A percentile compares a stretch with the other conserved stretches of the same genome.
Evolutionary conservation across 176 grass and related monocot genomes (phyloP).

Genomic region (Carex myosuroides): DNA sequence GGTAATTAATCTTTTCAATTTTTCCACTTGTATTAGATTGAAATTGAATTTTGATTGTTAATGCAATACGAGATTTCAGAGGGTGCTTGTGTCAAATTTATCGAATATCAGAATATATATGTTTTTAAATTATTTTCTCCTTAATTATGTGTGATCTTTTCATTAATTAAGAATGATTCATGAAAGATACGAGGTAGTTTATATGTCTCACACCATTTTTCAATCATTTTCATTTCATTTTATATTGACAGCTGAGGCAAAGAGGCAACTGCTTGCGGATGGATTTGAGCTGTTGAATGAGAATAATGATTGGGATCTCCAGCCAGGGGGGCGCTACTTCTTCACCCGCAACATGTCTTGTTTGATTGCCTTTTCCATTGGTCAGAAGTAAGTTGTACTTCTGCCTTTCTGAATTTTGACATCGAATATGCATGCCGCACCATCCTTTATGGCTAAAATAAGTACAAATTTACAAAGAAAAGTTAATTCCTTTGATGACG

Average conservation of each 20-base stretch:
- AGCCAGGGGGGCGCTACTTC: conserved; percentile 93
- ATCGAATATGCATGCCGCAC: not conserved
- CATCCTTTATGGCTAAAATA: not conserved
- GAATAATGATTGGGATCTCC: conserved; percentile 87
- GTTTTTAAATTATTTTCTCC: not conserved
- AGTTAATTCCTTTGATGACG: not conserved
- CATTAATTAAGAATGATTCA: not conserved
- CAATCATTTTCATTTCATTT: conserved; percentile 5
- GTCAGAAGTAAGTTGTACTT: conserved; percentile 38
- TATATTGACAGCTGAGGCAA: conserved; percentile 68
- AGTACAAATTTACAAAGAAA: not conserved
- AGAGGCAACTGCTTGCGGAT: conserved; percentile 66
- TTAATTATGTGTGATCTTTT: not conserved
- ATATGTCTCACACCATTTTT: not conserved
- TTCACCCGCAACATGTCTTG: conserved; percentile 97
- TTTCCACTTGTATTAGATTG: not conserved
- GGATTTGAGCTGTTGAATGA: conserved; percentile 80
- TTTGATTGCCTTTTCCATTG: conserved; percentile 74
- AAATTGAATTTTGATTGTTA: not conserved
- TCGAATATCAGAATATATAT: not conserved
- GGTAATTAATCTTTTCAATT: conserved; percentile 20
- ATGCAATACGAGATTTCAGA: not conserved
- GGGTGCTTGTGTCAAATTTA: not conserved
- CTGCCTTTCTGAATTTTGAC: not conserved
- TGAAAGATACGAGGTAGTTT: not conserved